Evolutionary conservation across 495 filamentous ascomycete species (phyloP).

Genomic region (Neurospora terricola): DNA sequence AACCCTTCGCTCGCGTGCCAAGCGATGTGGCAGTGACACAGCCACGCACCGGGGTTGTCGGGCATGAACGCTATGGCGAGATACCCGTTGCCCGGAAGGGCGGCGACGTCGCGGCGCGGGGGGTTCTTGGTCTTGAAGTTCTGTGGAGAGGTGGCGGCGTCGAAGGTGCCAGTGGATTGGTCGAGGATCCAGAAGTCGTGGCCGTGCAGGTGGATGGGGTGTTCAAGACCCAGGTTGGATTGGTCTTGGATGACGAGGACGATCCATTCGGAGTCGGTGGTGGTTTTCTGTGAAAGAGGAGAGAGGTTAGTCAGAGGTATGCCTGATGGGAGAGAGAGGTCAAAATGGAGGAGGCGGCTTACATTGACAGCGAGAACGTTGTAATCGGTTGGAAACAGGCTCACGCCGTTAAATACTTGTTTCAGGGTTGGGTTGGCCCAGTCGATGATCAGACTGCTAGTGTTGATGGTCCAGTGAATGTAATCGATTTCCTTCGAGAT

Average conservation of each 20-base stretch:
- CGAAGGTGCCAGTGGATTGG: constrained; percentile 1
- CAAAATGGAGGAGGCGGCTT: neutral
- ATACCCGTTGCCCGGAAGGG: constrained; percentile 39
- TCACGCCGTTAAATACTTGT: constrained; percentile 13
- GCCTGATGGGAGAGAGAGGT: neutral
- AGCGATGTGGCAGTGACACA: constrained; percentile 18
- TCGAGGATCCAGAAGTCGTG: constrained; percentile 15
- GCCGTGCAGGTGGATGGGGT: constrained; percentile 20
- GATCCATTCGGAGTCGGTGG: constrained; percentile 6
- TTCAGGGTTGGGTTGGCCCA: constrained; percentile 23
- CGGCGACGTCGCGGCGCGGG: constrained; percentile 48
- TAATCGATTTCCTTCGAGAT: neutral
- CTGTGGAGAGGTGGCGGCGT: neutral
- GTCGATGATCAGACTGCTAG: constrained; percentile 18
- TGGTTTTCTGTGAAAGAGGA: neutral
- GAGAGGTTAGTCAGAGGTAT: neutral
- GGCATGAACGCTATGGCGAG: constrained; percentile 46
- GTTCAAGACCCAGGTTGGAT: constrained; percentile 2
- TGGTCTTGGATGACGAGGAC: constrained; percentile 16
- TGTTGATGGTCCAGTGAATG: constrained; percentile 29
- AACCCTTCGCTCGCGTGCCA: constrained; percentile 17
- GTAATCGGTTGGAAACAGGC: constrained; percentile 23
- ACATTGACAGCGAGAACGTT: constrained; percentile 19
- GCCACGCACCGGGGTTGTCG: constrained; percentile 35
- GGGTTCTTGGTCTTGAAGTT: constrained; percentile 37